phyloP scores from a whole-genome alignment of 257 asterid species.

The Galeopsis tetrahit region DNA sequence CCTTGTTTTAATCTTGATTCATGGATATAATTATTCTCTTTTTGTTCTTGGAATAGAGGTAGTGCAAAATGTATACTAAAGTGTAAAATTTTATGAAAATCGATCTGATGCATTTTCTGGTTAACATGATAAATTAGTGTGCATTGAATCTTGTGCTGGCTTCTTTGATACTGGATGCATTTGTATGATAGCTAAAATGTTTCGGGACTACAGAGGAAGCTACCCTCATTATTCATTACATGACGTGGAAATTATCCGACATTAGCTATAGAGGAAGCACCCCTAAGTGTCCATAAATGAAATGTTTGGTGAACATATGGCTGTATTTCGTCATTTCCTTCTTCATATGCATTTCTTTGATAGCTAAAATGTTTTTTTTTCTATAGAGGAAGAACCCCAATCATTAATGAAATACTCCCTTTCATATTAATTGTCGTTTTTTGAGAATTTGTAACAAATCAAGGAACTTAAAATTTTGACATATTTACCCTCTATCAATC shows the following conservation, averaged over 20 bases:
- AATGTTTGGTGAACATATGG: background rate
- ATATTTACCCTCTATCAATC: too few relatives aligned
- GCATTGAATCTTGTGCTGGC: slow-evolving; percentile 6
- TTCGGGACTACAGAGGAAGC: background rate
- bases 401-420: background rate
- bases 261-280: slow-evolving; percentile 7
- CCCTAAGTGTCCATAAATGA: slow-evolving; percentile 15
- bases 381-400: background rate
- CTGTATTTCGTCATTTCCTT: slow-evolving; percentile 13
- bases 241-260: slow-evolving; percentile 1
- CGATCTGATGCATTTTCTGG: background rate
- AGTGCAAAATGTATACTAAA: background rate
- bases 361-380: slow-evolving; percentile 15
- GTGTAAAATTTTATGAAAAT: background rate
- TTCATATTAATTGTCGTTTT: too few relatives aligned
- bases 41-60: background rate
- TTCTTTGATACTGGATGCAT: slow-evolving; percentile 2
- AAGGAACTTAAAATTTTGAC: too few relatives aligned
- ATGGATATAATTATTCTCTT: background rate
- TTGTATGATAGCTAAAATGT: slow-evolving; percentile 6
- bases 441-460: too few relatives aligned
- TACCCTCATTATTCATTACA: background rate
- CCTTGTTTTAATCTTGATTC: background rate
- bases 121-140: slow-evolving; percentile 9
- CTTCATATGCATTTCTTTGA: background rate